phyloP scores from a whole-genome alignment of 2,329 filamentous ascomycete species.

The Fusarium foetens region DNA sequence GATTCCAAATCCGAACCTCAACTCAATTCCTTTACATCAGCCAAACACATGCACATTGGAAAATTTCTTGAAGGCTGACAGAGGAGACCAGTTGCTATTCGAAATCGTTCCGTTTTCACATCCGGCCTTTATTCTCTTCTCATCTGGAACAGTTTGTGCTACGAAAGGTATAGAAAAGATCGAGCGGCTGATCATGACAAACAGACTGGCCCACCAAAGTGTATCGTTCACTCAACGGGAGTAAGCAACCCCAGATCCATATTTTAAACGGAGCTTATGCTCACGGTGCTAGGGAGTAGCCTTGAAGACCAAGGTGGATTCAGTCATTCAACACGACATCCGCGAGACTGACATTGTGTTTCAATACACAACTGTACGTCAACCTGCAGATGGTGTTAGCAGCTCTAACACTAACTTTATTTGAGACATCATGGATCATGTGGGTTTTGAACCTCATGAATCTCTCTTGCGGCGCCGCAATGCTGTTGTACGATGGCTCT shows the following conservation, averaged over 20 bases:
- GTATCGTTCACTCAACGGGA: neutral
- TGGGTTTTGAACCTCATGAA: conserved; percentile 1
- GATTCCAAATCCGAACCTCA: neutral
- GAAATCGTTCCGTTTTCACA: neutral
- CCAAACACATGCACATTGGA: too few relatives aligned
- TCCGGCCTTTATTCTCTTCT: neutral
- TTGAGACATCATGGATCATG: neutral
- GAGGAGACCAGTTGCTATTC: neutral
- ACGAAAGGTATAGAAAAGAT: too few relatives aligned
- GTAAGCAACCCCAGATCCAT: neutral
- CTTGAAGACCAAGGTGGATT: neutral
- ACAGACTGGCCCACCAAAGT: neutral
- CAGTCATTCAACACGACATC: neutral
- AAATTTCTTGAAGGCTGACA: too few relatives aligned
- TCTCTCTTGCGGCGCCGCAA: neutral
- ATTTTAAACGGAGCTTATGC: too few relatives aligned
- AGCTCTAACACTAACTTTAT: too few relatives aligned
- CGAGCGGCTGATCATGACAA: too few relatives aligned
- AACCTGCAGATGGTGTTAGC: too few relatives aligned
- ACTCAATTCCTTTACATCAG: too few relatives aligned
- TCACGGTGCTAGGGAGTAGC: neutral
- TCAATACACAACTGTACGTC: neutral
- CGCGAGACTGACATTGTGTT: neutral
- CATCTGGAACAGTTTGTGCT: neutral
- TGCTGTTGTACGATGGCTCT: neutral